phyloP scores from a whole-genome alignment of 1,139 yeast species.

The Tardiomyces digboiensis region DNA sequence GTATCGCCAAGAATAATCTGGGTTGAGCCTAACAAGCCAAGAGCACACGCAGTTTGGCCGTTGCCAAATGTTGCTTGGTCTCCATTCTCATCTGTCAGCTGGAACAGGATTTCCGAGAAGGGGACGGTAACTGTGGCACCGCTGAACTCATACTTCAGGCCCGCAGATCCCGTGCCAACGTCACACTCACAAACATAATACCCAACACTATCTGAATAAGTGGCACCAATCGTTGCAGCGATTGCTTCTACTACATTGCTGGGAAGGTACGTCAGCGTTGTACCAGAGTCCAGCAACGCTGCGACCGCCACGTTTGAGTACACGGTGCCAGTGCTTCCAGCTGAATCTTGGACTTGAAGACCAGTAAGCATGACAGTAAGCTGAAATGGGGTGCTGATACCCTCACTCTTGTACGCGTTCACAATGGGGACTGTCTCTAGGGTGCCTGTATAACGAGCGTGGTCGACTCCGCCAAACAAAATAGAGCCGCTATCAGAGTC shows the following conservation, averaged over 20 bases:
- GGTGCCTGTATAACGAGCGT: slow-evolving; percentile 41
- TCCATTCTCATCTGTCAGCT: slow-evolving; percentile 7
- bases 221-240: slow-evolving; percentile 7
- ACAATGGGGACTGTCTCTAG: slow-evolving; percentile 24
- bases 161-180: slow-evolving; percentile 9
- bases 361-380: slow-evolving; percentile 9
- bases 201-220: slow-evolving; percentile 11
- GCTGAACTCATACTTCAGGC: slow-evolving; percentile 37
- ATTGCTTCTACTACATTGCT: slow-evolving; percentile 27
- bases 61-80: slow-evolving; percentile 10
- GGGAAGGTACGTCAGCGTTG: slow-evolving; percentile 50
- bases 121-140: slow-evolving; percentile 40
- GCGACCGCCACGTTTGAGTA: slow-evolving; percentile 17
- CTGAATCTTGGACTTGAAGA: slow-evolving; percentile 5
- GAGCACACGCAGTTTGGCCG: slow-evolving; percentile 20
- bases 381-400: slow-evolving; percentile 5
- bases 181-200: slow-evolving; percentile 16
- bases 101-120: slow-evolving; percentile 25
- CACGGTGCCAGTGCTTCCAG: slow-evolving; percentile 10
- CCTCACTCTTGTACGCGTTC: neutral
- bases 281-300: slow-evolving; percentile 54
- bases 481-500: slow-evolving; percentile 37
- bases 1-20: slow-evolving; percentile 51
- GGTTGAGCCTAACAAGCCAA: slow-evolving; percentile 11
- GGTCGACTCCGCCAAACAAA: slow-evolving; percentile 54